Percentiles rank a stretch among this genome's conserved stretches.
phyloP scores from a whole-genome alignment of 192 early-diverging fungal genomes.

The Paraglomus brasilianum region DNA sequence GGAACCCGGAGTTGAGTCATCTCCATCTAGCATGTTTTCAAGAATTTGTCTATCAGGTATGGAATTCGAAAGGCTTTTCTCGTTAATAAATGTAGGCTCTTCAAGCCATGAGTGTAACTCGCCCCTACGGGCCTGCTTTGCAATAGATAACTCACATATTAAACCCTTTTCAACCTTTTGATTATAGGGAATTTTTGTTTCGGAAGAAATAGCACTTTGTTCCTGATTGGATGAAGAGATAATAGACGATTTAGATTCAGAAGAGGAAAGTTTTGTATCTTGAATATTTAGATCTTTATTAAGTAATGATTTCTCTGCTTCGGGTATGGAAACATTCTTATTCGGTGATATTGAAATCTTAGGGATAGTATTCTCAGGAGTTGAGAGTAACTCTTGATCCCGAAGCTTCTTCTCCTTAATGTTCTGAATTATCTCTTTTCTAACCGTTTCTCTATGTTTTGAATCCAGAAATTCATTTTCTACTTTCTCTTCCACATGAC shows the following conservation, averaged over 20 bases:
- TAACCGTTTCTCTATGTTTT: slow-evolving; percentile 4
- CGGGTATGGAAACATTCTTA: slow-evolving; percentile 15
- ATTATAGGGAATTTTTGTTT: slow-evolving; percentile 5
- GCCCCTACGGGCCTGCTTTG: not conserved
- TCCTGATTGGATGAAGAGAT: slow-evolving; percentile 23
- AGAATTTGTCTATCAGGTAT: slow-evolving; percentile 13
- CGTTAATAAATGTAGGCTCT: not conserved
- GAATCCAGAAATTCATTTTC: slow-evolving; percentile 12
- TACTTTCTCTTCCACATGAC: not conserved
- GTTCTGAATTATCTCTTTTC: slow-evolving; percentile 1
- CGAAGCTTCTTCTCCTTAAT: slow-evolving; percentile 7
- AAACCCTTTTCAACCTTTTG: slow-evolving; percentile 19
- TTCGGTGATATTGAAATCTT: slow-evolving; percentile 18
- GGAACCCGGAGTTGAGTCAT: not conserved
- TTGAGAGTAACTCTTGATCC: slow-evolving; percentile 19
- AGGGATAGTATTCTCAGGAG: slow-evolving; percentile 15
- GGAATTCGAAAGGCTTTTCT: slow-evolving; percentile 11
- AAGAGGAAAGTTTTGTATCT: slow-evolving; percentile 25
- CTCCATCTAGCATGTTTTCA: not conserved
- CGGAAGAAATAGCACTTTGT: slow-evolving; percentile 23
- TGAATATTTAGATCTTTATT: slow-evolving; percentile 27
- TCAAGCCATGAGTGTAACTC: slow-evolving; percentile 7
- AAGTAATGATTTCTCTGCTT: slow-evolving; percentile 19
- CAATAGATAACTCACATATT: slow-evolving; percentile 4
- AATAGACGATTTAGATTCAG: slow-evolving; percentile 27